Conservation (phyloP, 148 eudicot species). For the Chenopodium album region DNA sequence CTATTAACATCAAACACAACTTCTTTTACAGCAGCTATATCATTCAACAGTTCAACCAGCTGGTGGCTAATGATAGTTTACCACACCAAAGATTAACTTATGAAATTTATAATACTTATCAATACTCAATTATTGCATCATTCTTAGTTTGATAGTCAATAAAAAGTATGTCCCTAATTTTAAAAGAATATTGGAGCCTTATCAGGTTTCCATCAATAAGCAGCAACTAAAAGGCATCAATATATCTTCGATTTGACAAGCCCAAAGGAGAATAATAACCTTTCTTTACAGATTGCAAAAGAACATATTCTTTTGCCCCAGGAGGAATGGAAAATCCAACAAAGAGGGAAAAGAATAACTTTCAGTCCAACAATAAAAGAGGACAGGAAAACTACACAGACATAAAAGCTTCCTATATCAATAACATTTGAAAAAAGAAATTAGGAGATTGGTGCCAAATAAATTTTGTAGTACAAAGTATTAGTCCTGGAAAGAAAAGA, state of each 20-base stretch:
- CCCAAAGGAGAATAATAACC: conserved; percentile 1
- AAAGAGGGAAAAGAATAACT: conserved; percentile 19
- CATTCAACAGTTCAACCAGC: neutral
- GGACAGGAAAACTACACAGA: neutral
- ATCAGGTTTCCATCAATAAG: neutral
- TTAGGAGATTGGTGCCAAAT: no score
- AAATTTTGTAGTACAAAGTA: no score
- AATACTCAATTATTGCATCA: neutral
- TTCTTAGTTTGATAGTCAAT: neutral
- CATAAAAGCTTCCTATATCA: neutral
- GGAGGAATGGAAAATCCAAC: conserved; percentile 3
- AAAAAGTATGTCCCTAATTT: neutral
- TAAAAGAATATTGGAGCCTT: neutral
- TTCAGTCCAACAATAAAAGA: neutral
- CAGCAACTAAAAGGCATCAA: neutral
- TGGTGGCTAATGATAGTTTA: neutral
- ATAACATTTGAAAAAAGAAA: neutral
- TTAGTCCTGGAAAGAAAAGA: neutral
- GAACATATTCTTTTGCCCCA: conserved; percentile 11
- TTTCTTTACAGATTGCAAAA: neutral
- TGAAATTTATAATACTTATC: neutral
- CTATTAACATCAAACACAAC: neutral
- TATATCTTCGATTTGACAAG: neutral
- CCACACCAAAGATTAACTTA: neutral
- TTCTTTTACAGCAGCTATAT: neutral